Percentiles rank a stretch among this genome's conserved stretches.
phyloP scores from a whole-genome alignment of 2,329 filamentous ascomycete species.

The Elsinoe fawcettii region DNA sequence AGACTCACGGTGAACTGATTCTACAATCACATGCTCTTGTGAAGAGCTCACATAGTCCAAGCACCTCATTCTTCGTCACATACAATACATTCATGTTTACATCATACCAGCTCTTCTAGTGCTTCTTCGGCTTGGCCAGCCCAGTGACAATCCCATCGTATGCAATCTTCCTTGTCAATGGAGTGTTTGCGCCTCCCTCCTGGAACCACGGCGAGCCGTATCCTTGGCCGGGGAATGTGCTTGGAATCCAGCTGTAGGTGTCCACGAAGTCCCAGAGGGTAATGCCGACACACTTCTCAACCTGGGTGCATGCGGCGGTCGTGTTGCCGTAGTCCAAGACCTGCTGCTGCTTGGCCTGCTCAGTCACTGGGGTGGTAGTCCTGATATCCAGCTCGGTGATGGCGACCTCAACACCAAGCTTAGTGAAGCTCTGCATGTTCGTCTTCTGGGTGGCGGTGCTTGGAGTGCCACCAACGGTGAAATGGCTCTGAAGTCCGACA shows the following conservation, averaged over 20 bases:
- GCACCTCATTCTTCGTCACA: background rate
- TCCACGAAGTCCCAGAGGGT: conserved; percentile 38
- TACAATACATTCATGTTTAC: background rate
- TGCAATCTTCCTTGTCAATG: conserved; percentile 19
- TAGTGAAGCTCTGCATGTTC: conserved; percentile 45
- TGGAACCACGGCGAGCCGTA: conserved; percentile 28
- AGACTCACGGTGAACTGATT: too few species aligned
- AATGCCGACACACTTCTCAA: conserved; percentile 32
- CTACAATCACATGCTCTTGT: too few species aligned
- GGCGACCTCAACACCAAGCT: conserved; percentile 49
- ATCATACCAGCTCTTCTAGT: background rate
- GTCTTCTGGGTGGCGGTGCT: conserved; percentile 38
- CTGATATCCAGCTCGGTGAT: conserved; percentile 57
- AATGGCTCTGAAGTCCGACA: conserved; percentile 55
- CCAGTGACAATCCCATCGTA: conserved; percentile 1
- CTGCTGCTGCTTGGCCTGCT: conserved; percentile 39
- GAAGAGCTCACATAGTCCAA: background rate
- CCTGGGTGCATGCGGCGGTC: conserved; percentile 32
- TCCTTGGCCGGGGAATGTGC: conserved; percentile 32
- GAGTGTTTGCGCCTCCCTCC: conserved; percentile 18
- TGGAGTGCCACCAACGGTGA: conserved; percentile 49
- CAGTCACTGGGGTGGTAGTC: conserved; percentile 38
- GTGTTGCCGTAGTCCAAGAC: conserved; percentile 39
- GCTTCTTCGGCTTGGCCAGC: background rate
- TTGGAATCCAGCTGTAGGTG: conserved; percentile 34